Evolutionary conservation across 192 early-diverging fungal genomes (phyloP).

Genomic region (Rhizophagus clarus): DNA sequence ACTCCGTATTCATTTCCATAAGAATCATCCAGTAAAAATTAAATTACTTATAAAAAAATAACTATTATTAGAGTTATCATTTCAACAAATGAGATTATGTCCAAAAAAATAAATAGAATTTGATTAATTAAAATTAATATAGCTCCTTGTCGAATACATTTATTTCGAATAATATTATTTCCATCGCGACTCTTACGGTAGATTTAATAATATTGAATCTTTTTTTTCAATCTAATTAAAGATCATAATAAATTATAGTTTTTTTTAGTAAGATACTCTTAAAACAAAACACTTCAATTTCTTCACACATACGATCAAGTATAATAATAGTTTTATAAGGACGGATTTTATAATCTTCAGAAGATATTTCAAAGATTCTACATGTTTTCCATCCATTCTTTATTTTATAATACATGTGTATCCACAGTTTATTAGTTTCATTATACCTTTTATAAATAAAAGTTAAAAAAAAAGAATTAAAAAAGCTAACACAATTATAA

Average conservation of each 20-base stretch:
- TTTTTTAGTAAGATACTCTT: not conserved
- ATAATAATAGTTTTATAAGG: slow-evolving; percentile 16
- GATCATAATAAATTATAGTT: not conserved
- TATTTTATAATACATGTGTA: no score
- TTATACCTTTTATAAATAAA: no score
- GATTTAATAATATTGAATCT: not conserved
- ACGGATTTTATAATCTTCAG: not conserved
- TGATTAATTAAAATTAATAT: not conserved
- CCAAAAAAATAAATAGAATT: no score
- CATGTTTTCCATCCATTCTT: no score
- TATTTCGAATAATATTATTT: not conserved
- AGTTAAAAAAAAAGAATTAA: no score
- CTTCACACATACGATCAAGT: not conserved
- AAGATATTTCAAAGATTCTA: not conserved
- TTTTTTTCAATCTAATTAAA: slow-evolving; percentile 7
- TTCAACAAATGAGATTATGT: not conserved
- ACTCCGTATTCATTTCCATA: not conserved
- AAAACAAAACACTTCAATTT: not conserved
- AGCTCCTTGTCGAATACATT: not conserved
- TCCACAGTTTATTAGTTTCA: no score
- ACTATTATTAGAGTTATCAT: no score
- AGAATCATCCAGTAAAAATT: no score
- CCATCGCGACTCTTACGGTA: slow-evolving; percentile 8
- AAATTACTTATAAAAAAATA: no score
- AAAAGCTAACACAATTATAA: no score